Evolutionary conservation across 75 land plant species (phyloP), one percentile per base, ranked within the genome.

Genomic region (Pinus taeda): DNA sequence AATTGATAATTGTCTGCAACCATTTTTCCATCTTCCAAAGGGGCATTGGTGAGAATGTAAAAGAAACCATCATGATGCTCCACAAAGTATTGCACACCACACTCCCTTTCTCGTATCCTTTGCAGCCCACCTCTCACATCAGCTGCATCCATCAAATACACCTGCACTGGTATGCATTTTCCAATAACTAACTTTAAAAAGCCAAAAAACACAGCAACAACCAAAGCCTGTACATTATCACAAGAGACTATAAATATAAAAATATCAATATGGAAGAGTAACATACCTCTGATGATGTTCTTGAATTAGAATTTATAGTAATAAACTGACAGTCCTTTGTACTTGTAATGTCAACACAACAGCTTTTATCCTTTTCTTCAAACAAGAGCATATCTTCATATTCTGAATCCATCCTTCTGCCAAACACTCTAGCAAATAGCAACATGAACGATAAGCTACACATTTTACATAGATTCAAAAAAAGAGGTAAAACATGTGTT

Each of bases 251-350:
- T 0, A 79, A 18, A 73, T 65, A 53, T 76, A 62, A 57, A 65
- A 74, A 71, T 80, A 20, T 3, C 45, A 64, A 59, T 11, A 57
- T 15, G 60, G 33, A 26, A 59, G 58, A 29, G 79, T 37, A 72
- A 57, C 88, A 79, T 95, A 81, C 99, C 98, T 97, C 98, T 73
- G 99, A 97, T 73, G 99, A 93, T 59, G 91, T 84, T 80, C 95
- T 93, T 60, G 99, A 93, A 75, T 95, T 97, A 33, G 94, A 89
- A 81, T 97, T 97, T 56, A 97, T 81, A 49, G 94, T 91, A 36
- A 97, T 80, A 76, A 84, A 97, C 80, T 83, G 89, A 79, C 93
- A 86, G 80, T 97, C 98, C 74, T 97, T 97, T 67, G 99, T 97
- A 66, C 90, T 92, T 74, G 98, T 87, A 63, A 97, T 88, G 85